Percentiles rank a stretch among this genome's conserved stretches.
phyloP scores from a whole-genome alignment of 345 rosid genomes.

The Brassica rapa region DNA sequence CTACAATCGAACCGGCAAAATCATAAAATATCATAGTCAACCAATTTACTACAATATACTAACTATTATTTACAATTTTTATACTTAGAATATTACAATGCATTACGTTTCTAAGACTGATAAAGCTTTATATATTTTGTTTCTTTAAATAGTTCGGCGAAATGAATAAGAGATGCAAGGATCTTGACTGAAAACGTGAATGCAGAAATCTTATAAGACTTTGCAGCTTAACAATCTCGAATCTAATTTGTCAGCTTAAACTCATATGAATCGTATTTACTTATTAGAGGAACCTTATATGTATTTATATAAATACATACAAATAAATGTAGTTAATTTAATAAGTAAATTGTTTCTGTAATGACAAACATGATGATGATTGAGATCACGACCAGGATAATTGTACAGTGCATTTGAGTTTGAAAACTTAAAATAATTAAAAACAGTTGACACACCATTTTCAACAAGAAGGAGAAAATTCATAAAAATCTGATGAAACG shows the following conservation, averaged over 20 bases:
- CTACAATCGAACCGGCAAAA: neutral
- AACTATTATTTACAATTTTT: neutral
- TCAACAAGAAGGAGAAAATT: slow-evolving; percentile 24
- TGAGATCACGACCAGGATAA: slow-evolving; percentile 27
- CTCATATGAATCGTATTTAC: neutral
- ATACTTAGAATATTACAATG: neutral
- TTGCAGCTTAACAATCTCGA: slow-evolving; percentile 7
- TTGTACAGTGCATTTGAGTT: slow-evolving; percentile 27
- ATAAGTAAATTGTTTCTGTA: slow-evolving; percentile 25
- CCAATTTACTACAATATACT: neutral
- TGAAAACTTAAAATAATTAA: slow-evolving; percentile 25
- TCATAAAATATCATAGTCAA: slow-evolving; percentile 4
- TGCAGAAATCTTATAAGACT: neutral
- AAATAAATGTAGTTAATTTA: neutral
- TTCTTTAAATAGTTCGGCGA: neutral
- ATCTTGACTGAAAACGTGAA: slow-evolving; percentile 1
- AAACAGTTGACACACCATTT: slow-evolving; percentile 39
- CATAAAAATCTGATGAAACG: slow-evolving; percentile 9
- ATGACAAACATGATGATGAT: slow-evolving; percentile 41
- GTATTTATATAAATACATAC: neutral
- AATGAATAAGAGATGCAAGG: neutral
- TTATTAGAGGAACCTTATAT: neutral
- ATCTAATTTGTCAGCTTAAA: neutral
- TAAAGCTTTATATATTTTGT: neutral
- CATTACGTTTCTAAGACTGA: neutral